Evolutionary conservation across 441 rosid species (phyloP).

Genomic region (Capsella rubella): DNA sequence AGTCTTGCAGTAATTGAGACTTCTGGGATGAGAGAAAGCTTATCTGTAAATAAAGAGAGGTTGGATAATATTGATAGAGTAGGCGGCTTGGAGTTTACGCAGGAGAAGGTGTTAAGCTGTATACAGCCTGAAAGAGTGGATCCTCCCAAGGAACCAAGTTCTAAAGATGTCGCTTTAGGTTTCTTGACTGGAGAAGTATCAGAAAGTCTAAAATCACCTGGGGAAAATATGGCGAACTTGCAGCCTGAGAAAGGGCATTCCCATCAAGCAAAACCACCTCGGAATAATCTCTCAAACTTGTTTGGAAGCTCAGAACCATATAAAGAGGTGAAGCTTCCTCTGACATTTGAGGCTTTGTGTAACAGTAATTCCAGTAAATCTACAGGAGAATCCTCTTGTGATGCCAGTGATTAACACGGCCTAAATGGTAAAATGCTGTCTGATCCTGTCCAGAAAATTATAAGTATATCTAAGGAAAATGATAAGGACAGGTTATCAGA

Average conservation of each 20-base stretch:
- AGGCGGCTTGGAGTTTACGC: constrained; percentile 2
- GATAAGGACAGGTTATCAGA: constrained; percentile 7
- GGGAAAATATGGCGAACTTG: constrained; percentile 5
- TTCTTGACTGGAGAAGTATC: constrained; percentile 11
- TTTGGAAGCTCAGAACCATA: constrained; percentile 3
- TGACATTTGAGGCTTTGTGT: constrained; percentile 28
- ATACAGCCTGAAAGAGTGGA: constrained; percentile 6
- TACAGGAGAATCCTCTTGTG: constrained; percentile 18
- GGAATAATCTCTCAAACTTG: constrained; percentile 1
- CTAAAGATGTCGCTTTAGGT: constrained; percentile 12
- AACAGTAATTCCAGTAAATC: neutral
- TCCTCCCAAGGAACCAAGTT: neutral
- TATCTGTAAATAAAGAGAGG: neutral
- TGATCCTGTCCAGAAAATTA: constrained; percentile 10
- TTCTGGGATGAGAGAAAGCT: constrained; percentile 15
- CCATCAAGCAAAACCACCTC: neutral
- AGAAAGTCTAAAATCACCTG: neutral
- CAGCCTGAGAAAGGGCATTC: constrained; percentile 9
- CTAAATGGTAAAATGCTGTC: neutral
- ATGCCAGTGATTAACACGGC: neutral
- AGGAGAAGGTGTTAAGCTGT: constrained; percentile 19
- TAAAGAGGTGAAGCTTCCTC: constrained; percentile 22
- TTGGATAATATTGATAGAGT: constrained; percentile 13
- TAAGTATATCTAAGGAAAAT: neutral
- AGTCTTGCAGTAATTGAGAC: constrained; percentile 7